Conservation (phyloP, 441 rosid species). For the Populus trichocarpa region DNA sequence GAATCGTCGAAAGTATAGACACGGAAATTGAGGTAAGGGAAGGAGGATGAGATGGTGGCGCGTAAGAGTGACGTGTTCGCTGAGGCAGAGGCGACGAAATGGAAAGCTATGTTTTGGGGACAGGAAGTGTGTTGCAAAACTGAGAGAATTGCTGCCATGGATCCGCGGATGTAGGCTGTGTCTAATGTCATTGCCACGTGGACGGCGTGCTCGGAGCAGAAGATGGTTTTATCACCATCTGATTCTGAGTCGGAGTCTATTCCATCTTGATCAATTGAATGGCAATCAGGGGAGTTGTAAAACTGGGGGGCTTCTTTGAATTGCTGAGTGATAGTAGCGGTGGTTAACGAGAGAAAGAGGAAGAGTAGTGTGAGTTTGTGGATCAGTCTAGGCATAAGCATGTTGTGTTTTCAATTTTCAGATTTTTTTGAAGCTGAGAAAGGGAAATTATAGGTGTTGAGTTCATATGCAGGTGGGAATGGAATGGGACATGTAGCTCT, state of each 20-base stretch:
- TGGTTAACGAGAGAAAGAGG: not conserved
- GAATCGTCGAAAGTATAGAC: slow-evolving; percentile 62
- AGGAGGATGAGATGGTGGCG: slow-evolving; percentile 60
- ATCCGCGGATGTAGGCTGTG: slow-evolving; percentile 79
- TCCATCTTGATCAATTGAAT: slow-evolving; percentile 14
- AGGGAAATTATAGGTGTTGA: slow-evolving; percentile 10
- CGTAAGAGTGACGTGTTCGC: slow-evolving; percentile 52
- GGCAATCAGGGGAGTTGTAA: slow-evolving; percentile 80
- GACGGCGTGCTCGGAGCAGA: slow-evolving; percentile 60
- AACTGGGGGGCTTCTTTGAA: slow-evolving; percentile 94
- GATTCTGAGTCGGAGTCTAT: slow-evolving; percentile 18
- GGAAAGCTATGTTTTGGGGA: slow-evolving; percentile 79
- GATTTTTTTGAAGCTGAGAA: not conserved
- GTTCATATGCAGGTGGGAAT: not conserved
- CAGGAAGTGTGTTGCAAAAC: slow-evolving; percentile 85
- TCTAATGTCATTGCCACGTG: slow-evolving; percentile 93
- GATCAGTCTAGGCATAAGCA: slow-evolving; percentile 2
- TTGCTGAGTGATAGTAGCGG: slow-evolving; percentile 26
- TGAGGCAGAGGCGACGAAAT: slow-evolving; percentile 70
- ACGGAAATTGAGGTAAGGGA: slow-evolving; percentile 69
- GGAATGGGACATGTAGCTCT: slow-evolving; percentile 2
- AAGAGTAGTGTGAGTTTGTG: not conserved
- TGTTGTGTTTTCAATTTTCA: not conserved
- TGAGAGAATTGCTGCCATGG: slow-evolving; percentile 30
- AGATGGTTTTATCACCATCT: slow-evolving; percentile 13